Base-by-base conservation (phyloP, 2,329 filamentous ascomycete species). In the Exophiala calicioides region DNA sequence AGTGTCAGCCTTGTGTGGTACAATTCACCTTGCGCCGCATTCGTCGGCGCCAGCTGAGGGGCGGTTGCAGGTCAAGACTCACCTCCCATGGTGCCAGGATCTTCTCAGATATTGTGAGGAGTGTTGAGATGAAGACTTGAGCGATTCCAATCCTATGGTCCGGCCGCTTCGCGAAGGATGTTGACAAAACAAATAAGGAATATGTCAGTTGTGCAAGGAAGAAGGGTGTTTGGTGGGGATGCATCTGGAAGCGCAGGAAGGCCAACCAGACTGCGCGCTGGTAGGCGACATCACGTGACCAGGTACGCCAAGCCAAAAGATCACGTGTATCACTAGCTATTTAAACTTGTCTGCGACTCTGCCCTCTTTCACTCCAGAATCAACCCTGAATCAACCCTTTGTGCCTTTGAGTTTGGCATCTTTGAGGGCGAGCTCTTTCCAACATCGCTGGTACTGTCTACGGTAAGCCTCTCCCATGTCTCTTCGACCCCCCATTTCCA, bases 1-100 rank as follows among this genome's bases (percentile, higher is more conserved):
- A 21, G 13, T 42, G 43, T 50, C 26, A 50, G 47, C 36, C 30
- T 13, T 19, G 5, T 41, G 13, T 21, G 16, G 12, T 16, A n/a
- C n/a, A 41, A 20, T 23, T 9, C 15, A 16, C 15, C 13, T 13
- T 21, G 33, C 45, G 20, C 29, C 21, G 10, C 10, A 1, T 8
- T 15, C 21, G 13, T 9, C 37, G 10, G 18, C 16, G 20, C n/a
- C 7, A 36, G 15, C 8, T 9, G 15, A 36, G 9, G 26, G 9
- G 27, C 19, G 13, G 21, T 3, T 18, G 37, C 10, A 21, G n/a
- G 8, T 12, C 18, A 8, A 13, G 6, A 32, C 26, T 32, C 13
- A 44, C 42, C 42, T 31, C 38, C 36, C 36, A 39, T 39, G 12
- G 24, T 39, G 36, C 24, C 21, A 7, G 15, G 8, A 16, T 33